phyloP scores from a whole-genome alignment of 257 asterid species.

The Paraleonurus japonicus region DNA sequence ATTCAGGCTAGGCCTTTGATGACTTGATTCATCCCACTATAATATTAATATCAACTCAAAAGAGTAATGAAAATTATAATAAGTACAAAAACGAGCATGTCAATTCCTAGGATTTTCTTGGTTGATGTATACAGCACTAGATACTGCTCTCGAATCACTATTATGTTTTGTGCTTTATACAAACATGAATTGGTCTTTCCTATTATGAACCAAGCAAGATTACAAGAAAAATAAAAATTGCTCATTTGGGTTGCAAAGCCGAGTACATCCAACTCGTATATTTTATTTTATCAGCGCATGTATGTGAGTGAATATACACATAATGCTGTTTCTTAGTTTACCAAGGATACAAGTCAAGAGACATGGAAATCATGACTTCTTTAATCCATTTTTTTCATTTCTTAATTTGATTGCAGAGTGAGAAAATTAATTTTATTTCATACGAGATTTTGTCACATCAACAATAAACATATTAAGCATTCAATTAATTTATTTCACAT shows the following conservation, averaged over 20 bases:
- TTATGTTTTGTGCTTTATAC: constrained; percentile 20
- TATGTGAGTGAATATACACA: not conserved
- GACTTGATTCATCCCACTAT: constrained; percentile 29
- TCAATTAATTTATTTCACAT: too few relatives aligned
- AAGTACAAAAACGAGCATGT: constrained; percentile 9
- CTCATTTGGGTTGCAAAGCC: not conserved
- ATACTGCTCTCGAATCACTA: not conserved
- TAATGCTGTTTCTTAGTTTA: too few relatives aligned
- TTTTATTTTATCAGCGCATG: not conserved
- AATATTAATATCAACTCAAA: not conserved
- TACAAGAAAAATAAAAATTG: not conserved
- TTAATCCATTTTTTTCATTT: too few relatives aligned
- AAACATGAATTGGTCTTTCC: constrained; percentile 10
- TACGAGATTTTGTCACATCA: too few relatives aligned
- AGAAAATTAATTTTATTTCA: not conserved
- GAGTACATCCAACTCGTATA: not conserved
- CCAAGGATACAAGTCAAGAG: too few relatives aligned
- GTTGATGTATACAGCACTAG: constrained; percentile 7
- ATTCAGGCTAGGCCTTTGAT: not conserved
- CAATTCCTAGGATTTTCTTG: constrained; percentile 9
- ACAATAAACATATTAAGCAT: too few relatives aligned
- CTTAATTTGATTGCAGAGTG: not conserved
- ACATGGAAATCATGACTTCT: too few relatives aligned
- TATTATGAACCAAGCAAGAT: constrained; percentile 21
- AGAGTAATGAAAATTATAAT: constrained; percentile 1